A percentile compares a stretch with the other conserved stretches of the same genome.
Evolutionary conservation across 495 filamentous ascomycete species (phyloP).

Genomic region (Chlorociboria aeruginascens): DNA sequence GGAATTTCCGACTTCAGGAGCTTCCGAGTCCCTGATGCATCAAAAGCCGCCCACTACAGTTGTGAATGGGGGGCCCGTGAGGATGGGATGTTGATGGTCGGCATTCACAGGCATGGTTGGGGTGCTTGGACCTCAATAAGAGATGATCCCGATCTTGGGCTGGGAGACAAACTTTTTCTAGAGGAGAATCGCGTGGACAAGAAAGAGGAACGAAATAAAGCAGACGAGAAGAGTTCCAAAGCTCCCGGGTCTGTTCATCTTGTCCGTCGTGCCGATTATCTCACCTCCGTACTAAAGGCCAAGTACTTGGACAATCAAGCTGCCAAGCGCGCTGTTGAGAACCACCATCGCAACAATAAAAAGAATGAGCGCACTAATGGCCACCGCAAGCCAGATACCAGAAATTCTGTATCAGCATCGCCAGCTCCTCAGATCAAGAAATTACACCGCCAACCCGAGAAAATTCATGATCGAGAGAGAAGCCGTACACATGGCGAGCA

Average conservation of each 20-base stretch:
- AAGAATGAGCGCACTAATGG: constrained; percentile 40
- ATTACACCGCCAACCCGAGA: constrained; percentile 18
- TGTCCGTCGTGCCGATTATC: constrained; percentile 86
- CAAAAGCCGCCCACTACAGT: constrained; percentile 73
- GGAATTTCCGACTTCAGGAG: constrained; percentile 51
- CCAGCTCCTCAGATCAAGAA: constrained; percentile 39
- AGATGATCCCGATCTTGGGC: constrained; percentile 76
- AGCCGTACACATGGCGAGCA: constrained; percentile 12
- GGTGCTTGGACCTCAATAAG: constrained; percentile 89
- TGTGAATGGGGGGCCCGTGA: constrained; percentile 86
- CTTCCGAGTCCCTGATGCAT: constrained; percentile 84
- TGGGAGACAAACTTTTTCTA: constrained; percentile 88
- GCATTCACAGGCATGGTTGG: constrained; percentile 85
- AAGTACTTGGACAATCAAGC: constrained; percentile 55
- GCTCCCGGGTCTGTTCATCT: constrained; percentile 94
- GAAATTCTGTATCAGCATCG: constrained; percentile 43
- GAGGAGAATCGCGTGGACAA: constrained; percentile 97
- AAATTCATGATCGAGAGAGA: constrained; percentile 10
- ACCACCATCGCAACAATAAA: constrained; percentile 80
- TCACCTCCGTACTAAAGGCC: constrained; percentile 81
- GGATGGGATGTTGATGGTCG: constrained; percentile 93
- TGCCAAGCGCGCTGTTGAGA: constrained; percentile 73
- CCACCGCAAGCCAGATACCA: constrained; percentile 35
- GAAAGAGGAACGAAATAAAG: constrained; percentile 78
- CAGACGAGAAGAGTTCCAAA: constrained; percentile 67